Percentiles rank a stretch among this genome's conserved stretches.
phyloP scores from a whole-genome alignment of 225 moss, liverwort and hornwort genomes.

The Rhytidiadelphus loreus region DNA sequence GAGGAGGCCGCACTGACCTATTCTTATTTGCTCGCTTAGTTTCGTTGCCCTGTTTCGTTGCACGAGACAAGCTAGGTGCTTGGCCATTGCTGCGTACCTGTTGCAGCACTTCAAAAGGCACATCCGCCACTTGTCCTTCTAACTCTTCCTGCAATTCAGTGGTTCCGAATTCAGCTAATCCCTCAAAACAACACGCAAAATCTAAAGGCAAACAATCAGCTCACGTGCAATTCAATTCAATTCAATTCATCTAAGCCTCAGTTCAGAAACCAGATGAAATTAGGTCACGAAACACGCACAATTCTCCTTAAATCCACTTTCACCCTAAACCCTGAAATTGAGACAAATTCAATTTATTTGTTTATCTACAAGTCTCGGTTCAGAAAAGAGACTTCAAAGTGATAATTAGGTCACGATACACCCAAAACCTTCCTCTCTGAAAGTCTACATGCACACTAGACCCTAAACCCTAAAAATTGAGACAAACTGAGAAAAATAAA shows the following conservation, averaged over 20 bases:
- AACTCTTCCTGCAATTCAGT: conserved; percentile 44
- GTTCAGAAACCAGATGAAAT: not conserved
- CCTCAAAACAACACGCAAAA: not conserved
- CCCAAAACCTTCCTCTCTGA: not conserved
- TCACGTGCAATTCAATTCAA: not conserved
- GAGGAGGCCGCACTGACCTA: conserved; percentile 19
- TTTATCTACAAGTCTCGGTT: not conserved
- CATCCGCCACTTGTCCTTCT: conserved; percentile 59
- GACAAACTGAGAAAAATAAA: not conserved
- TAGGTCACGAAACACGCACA: not conserved
- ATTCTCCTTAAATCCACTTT: not conserved
- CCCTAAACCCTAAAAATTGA: not conserved
- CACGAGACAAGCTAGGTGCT: conserved; percentile 24
- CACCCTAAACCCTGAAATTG: not conserved
- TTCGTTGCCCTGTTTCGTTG: conserved; percentile 16
- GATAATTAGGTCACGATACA: not conserved
- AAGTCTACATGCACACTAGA: not conserved
- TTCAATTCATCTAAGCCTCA: not conserved
- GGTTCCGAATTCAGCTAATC: not conserved
- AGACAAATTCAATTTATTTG: not conserved
- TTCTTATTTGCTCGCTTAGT: conserved; percentile 93
- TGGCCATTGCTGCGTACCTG: conserved; percentile 64
- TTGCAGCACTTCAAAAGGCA: conserved; percentile 74
- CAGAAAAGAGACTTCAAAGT: not conserved
- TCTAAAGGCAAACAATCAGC: not conserved